Base-by-base conservation (phyloP, 2,329 filamentous ascomycete species). In the Lachnellula cervina region DNA sequence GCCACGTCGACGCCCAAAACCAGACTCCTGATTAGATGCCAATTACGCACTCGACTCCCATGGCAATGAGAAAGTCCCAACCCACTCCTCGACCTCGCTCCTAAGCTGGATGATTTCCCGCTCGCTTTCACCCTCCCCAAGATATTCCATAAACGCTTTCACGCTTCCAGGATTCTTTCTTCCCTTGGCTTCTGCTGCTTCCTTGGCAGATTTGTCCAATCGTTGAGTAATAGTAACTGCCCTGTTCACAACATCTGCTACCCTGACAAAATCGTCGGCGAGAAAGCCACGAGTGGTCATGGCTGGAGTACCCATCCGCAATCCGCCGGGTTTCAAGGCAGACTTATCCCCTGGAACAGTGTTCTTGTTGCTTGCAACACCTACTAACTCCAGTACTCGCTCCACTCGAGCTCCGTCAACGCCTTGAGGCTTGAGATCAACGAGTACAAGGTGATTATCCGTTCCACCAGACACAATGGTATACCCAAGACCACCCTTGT, bases 291-390 rank as follows among this genome's bases (percentile, higher is more conserved):
- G 85, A 17, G 90, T 96, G 21, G 94, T 97, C 94, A 99, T 99
- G 64, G 94, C 94, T 0, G 94, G 94, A 0, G 93, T 94, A 54
- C 94, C 94, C 76, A 99, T 92, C 63, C 94, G 87, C 62, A 99
- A 80, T 61, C 94, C 94, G 63, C 93, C 93, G 14, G 94, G 94
- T 62, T 93, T 90, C 69, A 99, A 82, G 1, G 94, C 94, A 0
- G 91, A 96, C 70, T 87, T 90, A 75, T 99, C 94, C 44, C 93
- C 94, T 1, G 94, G 94, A 0, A 97, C 93, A 7, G 94, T 97
- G 77, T 99, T 99, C 82, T 99, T 99, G 81, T 99, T 99, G 71
- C 89, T 88, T n/a, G 94, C 94, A 51, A 97, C 93, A 66, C 93
- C 93, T 63, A 95, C 90, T 47, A 96, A 83, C 72, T 97, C 92